Evolutionary conservation across 2,329 filamentous ascomycete species (phyloP), one percentile per base, ranked within the genome.

Genomic region (Dactylellina leptospora): DNA sequence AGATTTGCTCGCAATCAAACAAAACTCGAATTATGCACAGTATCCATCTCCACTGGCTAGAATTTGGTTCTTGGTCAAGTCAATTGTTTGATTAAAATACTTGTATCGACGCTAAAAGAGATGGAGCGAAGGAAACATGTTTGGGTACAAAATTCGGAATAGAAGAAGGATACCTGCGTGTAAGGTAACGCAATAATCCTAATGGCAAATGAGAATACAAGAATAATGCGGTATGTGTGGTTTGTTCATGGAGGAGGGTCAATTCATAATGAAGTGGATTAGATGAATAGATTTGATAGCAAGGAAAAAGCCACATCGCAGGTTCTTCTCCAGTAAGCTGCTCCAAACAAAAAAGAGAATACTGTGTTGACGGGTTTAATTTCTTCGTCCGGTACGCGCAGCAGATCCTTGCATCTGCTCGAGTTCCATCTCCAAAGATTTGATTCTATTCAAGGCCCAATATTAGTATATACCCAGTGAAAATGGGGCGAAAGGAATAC

Each of bases 351-450:
- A 63, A 63, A 56, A 56, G 6, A 25, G 27, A 40, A 38, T 45
- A 13, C 28, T 25, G 10, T 36, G 47, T 48, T 59, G 54, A 33
- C 50, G 38, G 40, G 20, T 40, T 45, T 93, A 96, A 82, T 92
- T 92, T 82, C 93, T 92, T 78, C 93, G 92, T 81, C 95, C 91
- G 84, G 91, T 96, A 84, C 93, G 90, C 80, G 91, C 90, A 79
- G 92, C 87, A 80, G 86, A 91, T 81, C 91, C 91, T 83, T 97
- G 93, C 87, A 97, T 91, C 77, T 87, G 83, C 83, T 99, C 95
- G 79, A 99, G 89, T 80, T 99, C 95, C 76, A 86, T 84, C 84
- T 99, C 95, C 77, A 96, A 85, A 81, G 90, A 87, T 86, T 95
- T 95, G 86, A 95, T 96, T 64, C 83, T 81, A 62, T 74, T 70